Percentiles rank a stretch among this genome's conserved stretches.
phyloP scores from a whole-genome alignment of 129 eudicot species.

The Flaveria trinervia region DNA sequence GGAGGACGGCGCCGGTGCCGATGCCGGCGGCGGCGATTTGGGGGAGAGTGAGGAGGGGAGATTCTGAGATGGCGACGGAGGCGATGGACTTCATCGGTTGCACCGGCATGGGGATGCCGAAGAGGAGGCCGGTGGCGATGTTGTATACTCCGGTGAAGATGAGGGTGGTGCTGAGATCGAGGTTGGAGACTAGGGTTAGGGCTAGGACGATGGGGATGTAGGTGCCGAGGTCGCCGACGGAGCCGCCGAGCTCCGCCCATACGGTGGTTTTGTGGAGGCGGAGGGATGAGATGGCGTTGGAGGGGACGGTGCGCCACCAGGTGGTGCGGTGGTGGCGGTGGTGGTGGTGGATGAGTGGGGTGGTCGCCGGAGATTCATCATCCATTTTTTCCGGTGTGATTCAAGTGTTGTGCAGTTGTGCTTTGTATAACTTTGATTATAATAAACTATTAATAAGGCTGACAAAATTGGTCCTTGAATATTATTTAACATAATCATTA shows the following conservation, averaged over 20 bases:
- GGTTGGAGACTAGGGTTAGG: slow-evolving; percentile 63
- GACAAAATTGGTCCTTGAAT: no score
- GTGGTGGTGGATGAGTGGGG: slow-evolving; percentile 53
- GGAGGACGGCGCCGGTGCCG: slow-evolving; percentile 56
- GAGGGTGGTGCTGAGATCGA: slow-evolving; percentile 72
- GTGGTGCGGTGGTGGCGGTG: slow-evolving; percentile 33
- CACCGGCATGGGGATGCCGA: slow-evolving; percentile 80
- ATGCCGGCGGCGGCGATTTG: slow-evolving; percentile 83
- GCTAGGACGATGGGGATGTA: slow-evolving; percentile 82
- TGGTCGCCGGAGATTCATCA: slow-evolving; percentile 42
- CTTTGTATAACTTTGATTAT: no score
- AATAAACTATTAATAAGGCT: no score
- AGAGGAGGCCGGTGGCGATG: slow-evolving; percentile 62
- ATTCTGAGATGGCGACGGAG: slow-evolving; percentile 74
- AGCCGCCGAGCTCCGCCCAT: slow-evolving; percentile 64
- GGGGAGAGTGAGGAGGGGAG: slow-evolving; percentile 54
- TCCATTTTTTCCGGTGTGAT: slow-evolving; percentile 27
- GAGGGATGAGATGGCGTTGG: slow-evolving; percentile 48
- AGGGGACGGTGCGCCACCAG: slow-evolving; percentile 47
- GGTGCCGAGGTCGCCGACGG: slow-evolving; percentile 85
- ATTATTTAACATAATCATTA: no score
- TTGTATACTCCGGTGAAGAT: slow-evolving; percentile 75
- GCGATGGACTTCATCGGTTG: slow-evolving; percentile 90
- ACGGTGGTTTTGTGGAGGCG: slow-evolving; percentile 54
- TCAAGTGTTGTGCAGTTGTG: no score